phyloP scores from a whole-genome alignment of 306 rosid species.

The Cicer judaicum region DNA sequence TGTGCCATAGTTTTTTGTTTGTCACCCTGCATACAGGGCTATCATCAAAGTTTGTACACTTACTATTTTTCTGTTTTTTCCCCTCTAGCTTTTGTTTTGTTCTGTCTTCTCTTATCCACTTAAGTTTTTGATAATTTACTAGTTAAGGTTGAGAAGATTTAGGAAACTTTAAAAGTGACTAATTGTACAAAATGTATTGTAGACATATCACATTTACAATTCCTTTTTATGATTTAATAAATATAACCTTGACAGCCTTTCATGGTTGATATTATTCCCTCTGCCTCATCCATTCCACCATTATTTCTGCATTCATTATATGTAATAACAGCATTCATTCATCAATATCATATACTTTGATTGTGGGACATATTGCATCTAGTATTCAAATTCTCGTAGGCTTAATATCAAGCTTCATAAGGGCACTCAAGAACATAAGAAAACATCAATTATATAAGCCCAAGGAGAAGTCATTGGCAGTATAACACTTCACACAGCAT shows the following conservation, averaged over 20 bases:
- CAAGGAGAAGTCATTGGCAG: not conserved
- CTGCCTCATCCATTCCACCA: not conserved
- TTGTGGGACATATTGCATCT: not conserved
- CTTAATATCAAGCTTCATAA: no score
- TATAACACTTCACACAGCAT: not conserved
- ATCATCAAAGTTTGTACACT: not conserved
- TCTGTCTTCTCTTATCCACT: slow-evolving; percentile 31
- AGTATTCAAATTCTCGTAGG: not conserved
- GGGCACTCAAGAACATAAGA: not conserved
- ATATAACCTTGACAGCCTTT: not conserved
- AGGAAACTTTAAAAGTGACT: slow-evolving; percentile 10
- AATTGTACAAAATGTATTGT: slow-evolving; percentile 40
- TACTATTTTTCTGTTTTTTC: not conserved
- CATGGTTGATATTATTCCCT: not conserved
- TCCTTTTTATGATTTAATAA: slow-evolving; percentile 7
- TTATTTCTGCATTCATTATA: not conserved
- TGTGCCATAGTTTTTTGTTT: slow-evolving; percentile 13
- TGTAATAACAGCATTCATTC: not conserved
- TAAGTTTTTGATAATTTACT: slow-evolving; percentile 17
- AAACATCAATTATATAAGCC: not conserved
- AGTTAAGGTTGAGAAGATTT: slow-evolving; percentile 23
- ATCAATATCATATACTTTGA: not conserved
- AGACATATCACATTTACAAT: slow-evolving; percentile 13
- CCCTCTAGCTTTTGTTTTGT: not conserved
- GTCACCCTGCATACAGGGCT: slow-evolving; percentile 17